Conservation (phyloP, 441 rosid genomes). For the Erysimum pusillum region DNA sequence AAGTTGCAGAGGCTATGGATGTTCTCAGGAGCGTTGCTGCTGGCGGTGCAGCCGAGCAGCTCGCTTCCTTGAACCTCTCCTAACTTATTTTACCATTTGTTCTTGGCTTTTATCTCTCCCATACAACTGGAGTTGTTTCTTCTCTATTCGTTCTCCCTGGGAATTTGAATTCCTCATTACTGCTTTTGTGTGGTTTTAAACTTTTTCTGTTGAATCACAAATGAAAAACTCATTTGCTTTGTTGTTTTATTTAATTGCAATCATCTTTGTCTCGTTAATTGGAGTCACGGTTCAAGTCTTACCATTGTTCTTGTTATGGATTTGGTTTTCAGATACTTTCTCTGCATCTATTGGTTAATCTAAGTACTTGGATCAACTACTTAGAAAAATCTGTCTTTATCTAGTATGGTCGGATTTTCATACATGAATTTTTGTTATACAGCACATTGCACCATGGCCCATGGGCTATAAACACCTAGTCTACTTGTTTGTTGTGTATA, state of each 20-base stretch:
- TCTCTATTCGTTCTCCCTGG: conserved; percentile 12
- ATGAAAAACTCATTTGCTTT: conserved; percentile 18
- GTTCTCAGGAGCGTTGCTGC: conserved; percentile 82
- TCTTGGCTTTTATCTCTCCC: conserved; percentile 1
- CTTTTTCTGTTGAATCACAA: background rate
- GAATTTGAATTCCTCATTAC: conserved; percentile 33
- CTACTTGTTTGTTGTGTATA: conserved; percentile 1
- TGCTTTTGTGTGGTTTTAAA: conserved; percentile 30
- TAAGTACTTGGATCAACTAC: too few relatives aligned
- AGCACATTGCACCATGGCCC: background rate
- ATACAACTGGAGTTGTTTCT: conserved; percentile 30
- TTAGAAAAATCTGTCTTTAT: background rate
- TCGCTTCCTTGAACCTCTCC: conserved; percentile 71
- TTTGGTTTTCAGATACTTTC: background rate
- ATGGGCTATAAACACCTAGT: background rate
- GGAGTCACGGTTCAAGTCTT: background rate
- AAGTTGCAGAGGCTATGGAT: conserved; percentile 90
- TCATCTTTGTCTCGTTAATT: too few relatives aligned
- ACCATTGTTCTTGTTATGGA: background rate
- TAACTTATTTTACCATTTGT: conserved; percentile 43
- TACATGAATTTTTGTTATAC: background rate
- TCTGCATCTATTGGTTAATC: background rate
- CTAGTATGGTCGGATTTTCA: background rate
- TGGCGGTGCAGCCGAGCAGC: conserved; percentile 70
- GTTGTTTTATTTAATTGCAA: background rate